These are phyloP conservation scores for Cystoisospora suis DNA, from an alignment of 169 alveolate genomes.

Conservation along the genomic window DNA sequence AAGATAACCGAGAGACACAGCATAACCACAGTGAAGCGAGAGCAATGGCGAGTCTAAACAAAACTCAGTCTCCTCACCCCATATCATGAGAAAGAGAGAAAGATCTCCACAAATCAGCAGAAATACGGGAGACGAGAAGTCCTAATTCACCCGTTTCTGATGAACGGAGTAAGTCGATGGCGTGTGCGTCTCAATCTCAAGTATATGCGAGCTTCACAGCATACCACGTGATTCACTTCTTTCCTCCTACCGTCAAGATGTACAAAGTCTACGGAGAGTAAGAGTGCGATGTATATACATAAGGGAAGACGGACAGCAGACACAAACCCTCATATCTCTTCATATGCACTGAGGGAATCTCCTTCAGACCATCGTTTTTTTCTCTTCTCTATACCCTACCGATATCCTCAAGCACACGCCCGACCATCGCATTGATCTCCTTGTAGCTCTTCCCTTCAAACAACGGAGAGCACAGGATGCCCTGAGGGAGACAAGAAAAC, in stretches of 20 bases:
- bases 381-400: too few species aligned
- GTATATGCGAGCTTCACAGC: background rate
- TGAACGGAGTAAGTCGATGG: too few species aligned
- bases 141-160: too few species aligned
- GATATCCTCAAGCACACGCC: conserved; percentile 75
- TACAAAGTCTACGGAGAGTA: background rate
- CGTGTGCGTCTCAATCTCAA: too few species aligned
- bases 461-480: conserved; percentile 87
- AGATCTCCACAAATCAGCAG: background rate
- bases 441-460: conserved; percentile 85
- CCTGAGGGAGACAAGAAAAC: conserved; percentile 65
- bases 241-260: background rate
- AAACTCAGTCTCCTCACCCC: too few species aligned
- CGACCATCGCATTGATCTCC: conserved; percentile 84
- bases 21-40: background rate
- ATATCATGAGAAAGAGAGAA: too few species aligned
- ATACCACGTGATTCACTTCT: background rate
- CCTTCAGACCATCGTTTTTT: too few species aligned
- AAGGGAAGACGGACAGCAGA: background rate
- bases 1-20: background rate
- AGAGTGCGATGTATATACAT: background rate
- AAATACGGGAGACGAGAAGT: background rate
- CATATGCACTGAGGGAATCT: background rate
- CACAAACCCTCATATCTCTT: background rate
- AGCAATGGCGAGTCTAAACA: background rate